A percentile compares a stretch with the other conserved stretches of the same genome.
Conservation (phyloP, 108 stramenopile species). For the Parmales sp. region DNA sequence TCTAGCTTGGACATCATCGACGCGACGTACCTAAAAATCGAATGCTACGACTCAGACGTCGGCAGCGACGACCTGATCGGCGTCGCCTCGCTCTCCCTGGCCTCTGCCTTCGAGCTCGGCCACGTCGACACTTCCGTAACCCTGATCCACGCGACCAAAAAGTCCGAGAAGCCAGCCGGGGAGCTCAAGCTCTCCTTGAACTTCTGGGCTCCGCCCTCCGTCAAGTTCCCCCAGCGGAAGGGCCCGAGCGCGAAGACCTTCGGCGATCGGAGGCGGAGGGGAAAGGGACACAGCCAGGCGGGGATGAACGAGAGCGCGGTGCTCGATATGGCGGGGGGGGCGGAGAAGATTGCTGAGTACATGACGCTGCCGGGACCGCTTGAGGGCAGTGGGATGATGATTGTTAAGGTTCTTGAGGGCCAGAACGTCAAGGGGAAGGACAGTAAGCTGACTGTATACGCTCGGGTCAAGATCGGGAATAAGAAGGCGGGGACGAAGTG, state of each 20-base stretch:
- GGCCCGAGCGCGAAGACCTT: neutral
- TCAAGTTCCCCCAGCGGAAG: neutral
- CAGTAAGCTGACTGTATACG: neutral
- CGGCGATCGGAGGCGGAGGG: neutral
- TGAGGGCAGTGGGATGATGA: neutral
- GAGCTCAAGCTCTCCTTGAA: neutral
- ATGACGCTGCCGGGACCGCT: neutral
- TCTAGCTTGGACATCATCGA: neutral
- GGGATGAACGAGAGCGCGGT: neutral
- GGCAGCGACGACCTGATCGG: neutral
- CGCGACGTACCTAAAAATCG: neutral
- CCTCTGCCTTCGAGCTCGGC: neutral
- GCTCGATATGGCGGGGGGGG: neutral
- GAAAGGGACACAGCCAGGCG: neutral
- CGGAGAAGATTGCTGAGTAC: neutral
- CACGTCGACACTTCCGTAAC: neutral
- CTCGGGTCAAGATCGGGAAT: neutral
- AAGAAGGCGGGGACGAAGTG: neutral
- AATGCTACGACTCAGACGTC: neutral
- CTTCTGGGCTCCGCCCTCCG: neutral
- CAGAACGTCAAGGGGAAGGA: neutral
- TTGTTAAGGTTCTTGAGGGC: neutral
- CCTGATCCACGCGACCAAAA: neutral
- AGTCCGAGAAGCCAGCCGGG: neutral
- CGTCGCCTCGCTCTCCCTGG: neutral